phyloP scores from a whole-genome alignment of 768 basidiomycete species.

The Astraeus odoratus region DNA sequence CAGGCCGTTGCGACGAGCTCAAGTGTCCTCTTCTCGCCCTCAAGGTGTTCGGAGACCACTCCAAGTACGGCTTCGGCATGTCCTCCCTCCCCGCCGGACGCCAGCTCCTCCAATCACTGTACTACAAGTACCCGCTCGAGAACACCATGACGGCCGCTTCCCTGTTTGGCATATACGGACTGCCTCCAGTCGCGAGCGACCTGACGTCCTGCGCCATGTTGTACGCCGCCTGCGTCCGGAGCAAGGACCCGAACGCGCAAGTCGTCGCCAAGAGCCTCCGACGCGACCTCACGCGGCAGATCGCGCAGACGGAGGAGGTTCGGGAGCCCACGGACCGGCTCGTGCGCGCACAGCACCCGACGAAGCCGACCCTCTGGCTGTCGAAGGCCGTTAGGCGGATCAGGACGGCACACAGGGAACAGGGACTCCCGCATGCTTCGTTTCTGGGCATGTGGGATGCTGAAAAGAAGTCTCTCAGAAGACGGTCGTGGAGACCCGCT shows the following conservation, averaged over 20 bases:
- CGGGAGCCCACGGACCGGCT: slow-evolving; percentile 13
- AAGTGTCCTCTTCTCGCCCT: slow-evolving; percentile 50
- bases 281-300: slow-evolving; percentile 32
- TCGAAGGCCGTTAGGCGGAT: slow-evolving; percentile 31
- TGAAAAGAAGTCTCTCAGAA: neutral
- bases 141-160: slow-evolving; percentile 44
- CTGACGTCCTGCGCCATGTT: slow-evolving; percentile 52
- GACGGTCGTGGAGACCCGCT: neutral
- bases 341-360: slow-evolving; percentile 19
- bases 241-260: slow-evolving; percentile 33
- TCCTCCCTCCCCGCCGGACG: slow-evolving; percentile 43
- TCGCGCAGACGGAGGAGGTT: slow-evolving; percentile 14
- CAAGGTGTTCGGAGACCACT: slow-evolving; percentile 52
- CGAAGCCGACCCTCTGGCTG: slow-evolving; percentile 33
- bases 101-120: slow-evolving; percentile 51
- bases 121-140: slow-evolving; percentile 38
- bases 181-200: slow-evolving; percentile 50
- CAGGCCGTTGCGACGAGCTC: slow-evolving; percentile 60
- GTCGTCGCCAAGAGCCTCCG: slow-evolving; percentile 38
- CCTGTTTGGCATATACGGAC: slow-evolving; percentile 47
- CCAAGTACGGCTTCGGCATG: slow-evolving; percentile 52
- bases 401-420: slow-evolving; percentile 25
- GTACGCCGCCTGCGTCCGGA: slow-evolving; percentile 46
- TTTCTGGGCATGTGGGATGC: slow-evolving; percentile 1
- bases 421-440: slow-evolving; percentile 10